Base-by-base conservation (phyloP, 2,329 filamentous ascomycete genomes). In the Claviceps lovelessii region DNA sequence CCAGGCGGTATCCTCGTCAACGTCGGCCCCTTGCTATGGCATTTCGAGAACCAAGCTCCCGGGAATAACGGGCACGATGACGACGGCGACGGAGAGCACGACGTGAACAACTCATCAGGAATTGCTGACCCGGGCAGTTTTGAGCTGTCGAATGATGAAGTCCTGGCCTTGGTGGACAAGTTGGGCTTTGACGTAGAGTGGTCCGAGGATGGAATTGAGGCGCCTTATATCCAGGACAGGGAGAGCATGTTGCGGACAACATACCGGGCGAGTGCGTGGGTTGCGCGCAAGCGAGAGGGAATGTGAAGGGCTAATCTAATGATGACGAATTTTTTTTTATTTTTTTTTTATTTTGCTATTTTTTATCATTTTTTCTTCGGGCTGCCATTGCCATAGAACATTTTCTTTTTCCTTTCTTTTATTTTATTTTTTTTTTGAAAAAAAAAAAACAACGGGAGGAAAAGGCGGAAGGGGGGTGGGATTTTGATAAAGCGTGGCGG, bases 61-160 rank as follows among this genome's bases (percentile, higher is more conserved):
- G 78, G 80, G 44, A 76, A 78, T 59, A 73, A 80, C 63, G 73
- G 78, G 13, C 71, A 74, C 45, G 74, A 77, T 39, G 71, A 74
- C 42, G 75, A 77, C 53, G 73, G 72, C 33, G 75, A 78, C 51
- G 73, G 72, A 35, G 74, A 76, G 56, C 70, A 75, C 58, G 75
- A 78, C 57, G 69, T 70, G 37, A 71, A 68, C 53, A 72, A 68
- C 56, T 76, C 74, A 17, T 74, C 77, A 48, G 89, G 89, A 1
- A 94, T 96, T 59, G 90, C 83, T 0, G 90, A 95, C 62, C 88
- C 89, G 0, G 93, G 93, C 0, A 90, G 84, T 58, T 88, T 97
- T 61, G 93, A 98, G 73, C 76, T 98, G 54, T 85, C 86, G 0
- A 82, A 95, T 57, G 88, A 95, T 33, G 93, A 98, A 72, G 86